Evolutionary conservation across 73 alveolate species (phyloP).

Genomic region (Blepharisma stoltei): DNA sequence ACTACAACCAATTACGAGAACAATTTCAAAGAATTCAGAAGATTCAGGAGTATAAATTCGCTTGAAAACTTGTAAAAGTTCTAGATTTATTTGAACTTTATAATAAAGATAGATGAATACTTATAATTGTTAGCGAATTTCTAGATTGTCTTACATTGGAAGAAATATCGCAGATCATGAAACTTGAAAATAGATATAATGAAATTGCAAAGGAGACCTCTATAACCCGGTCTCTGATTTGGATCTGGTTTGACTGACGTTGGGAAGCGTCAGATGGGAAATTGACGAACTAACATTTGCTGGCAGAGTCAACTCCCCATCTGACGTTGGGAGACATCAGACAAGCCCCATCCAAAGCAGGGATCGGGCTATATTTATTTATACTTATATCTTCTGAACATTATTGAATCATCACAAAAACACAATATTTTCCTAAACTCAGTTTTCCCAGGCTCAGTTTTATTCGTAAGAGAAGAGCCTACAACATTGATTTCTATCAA

Average conservation of each 20-base stretch:
- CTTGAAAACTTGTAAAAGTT: background rate
- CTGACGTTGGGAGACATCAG: too few relatives aligned
- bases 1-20: too few relatives aligned
- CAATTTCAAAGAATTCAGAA: too few relatives aligned
- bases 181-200: background rate
- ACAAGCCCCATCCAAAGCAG: too few relatives aligned
- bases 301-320: too few relatives aligned
- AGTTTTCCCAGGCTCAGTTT: slow-evolving; percentile 2
- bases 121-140: background rate
- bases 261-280: too few relatives aligned
- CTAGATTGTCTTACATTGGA: background rate
- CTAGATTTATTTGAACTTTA: background rate
- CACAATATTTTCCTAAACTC: background rate
- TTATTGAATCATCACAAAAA: background rate
- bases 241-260: too few relatives aligned
- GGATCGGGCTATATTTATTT: background rate
- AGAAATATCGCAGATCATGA: background rate
- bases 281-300: too few relatives aligned
- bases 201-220: background rate
- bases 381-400: background rate
- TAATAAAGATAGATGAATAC: background rate
- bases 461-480: background rate
- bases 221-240: too few relatives aligned
- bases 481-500: background rate
- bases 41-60: too few relatives aligned